phyloP scores from a whole-genome alignment of 768 basidiomycete genomes.

The Nidularia pulvinata region DNA sequence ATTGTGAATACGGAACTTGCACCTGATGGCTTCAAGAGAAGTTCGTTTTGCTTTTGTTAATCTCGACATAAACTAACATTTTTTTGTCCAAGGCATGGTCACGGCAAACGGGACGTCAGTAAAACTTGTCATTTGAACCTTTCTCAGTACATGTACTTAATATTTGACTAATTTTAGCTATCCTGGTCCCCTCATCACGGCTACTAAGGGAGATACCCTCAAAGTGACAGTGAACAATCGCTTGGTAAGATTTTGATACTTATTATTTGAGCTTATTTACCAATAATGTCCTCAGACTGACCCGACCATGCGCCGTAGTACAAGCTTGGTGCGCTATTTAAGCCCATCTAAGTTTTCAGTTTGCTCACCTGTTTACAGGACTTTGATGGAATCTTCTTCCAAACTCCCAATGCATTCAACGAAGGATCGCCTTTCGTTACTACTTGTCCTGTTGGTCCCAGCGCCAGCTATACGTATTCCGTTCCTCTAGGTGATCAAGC shows the following conservation, averaged over 20 bases:
- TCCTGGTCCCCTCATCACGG: constrained; percentile 47
- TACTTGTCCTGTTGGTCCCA: constrained; percentile 39
- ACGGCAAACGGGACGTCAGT: constrained; percentile 18
- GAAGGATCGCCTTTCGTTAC: constrained; percentile 40
- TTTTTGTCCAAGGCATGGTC: constrained; percentile 10
- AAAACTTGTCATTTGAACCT: neutral
- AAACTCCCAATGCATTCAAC: constrained; percentile 15
- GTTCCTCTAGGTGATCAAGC: constrained; percentile 31
- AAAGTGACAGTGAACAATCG: constrained; percentile 40
- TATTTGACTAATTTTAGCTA: constrained; percentile 18
- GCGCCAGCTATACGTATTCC: constrained; percentile 31
- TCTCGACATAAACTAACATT: neutral
- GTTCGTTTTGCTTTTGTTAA: constrained; percentile 8
- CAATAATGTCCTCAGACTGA: constrained; percentile 15
- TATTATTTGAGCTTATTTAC: neutral
- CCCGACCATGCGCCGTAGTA: constrained; percentile 24
- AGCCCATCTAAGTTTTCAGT: neutral
- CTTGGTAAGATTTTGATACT: constrained; percentile 23
- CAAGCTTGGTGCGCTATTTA: constrained; percentile 15
- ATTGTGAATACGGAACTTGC: constrained; percentile 35
- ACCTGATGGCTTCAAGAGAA: constrained; percentile 38
- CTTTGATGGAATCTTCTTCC: constrained; percentile 23
- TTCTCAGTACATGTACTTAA: neutral
- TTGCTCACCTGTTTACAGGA: constrained; percentile 7
- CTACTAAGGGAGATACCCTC: constrained; percentile 40